Evolutionary conservation across 1,284 basidiomycete genomes (phyloP), one percentile per base, ranked within the genome.

Genomic region (Xerocomus minutiporus): DNA sequence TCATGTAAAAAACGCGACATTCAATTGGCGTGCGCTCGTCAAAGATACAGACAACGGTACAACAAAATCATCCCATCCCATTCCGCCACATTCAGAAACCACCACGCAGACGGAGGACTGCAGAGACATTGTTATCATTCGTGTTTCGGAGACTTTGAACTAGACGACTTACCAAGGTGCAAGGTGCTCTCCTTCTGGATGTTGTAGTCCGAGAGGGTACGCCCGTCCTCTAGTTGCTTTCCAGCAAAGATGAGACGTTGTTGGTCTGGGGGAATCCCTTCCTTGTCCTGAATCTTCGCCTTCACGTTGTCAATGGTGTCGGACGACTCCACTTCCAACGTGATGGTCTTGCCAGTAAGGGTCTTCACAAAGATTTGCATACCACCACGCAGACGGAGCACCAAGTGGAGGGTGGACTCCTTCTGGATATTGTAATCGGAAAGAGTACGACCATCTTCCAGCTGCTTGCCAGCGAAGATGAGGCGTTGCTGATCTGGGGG

Each of bases 401-500:
- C 77, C 9, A 80, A 70, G 55, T 83, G 81, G 32, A 85, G 74
- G 0, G 83, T 85, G 0, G 79, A 79, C 69, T 86, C 83, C 68
- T 85, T 86, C 75, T 85, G 84, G 26, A 85, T 85, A 68, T 89
- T 93, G 75, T 88, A 88, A 57, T 88, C 86, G 1, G 84, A 86
- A 4, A 87, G 73, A 1, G 85, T 87, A n/a, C 85, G 83, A 12
- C 84, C 86, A 50, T 88, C 86, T 62, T 88, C 84, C 36, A 89
- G 72, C 69, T 91, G 88, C 73, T 91, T 91, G 29, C 88, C 88
- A 34, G 88, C 89, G 57, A 91, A 91, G 69, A 91, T 91, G 26
- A 91, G 75, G 29, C 88, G 85, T 64, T 91, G 88, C 66, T 91
- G 88, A 62, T 91, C 88, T n/a, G 88, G 88, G 17, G 87, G 87